phyloP scores from a whole-genome alignment of 495 filamentous ascomycete genomes.

The Articulospora tetracladia region DNA sequence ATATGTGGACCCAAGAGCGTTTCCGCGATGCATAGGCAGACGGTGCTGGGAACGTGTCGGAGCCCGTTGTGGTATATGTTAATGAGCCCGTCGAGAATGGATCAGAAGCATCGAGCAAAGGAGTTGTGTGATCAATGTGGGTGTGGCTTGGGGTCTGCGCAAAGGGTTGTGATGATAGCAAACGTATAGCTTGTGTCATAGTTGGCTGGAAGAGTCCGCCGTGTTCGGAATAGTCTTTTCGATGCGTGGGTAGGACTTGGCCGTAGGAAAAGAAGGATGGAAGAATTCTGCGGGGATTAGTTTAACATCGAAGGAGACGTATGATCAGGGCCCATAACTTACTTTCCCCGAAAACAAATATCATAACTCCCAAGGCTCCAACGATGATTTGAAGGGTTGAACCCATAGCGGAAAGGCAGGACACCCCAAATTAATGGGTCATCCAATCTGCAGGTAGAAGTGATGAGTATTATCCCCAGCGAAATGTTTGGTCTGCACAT shows the following conservation, averaged over 20 bases:
- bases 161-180: slow-evolving; percentile 66
- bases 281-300: slow-evolving; percentile 38
- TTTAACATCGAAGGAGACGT: background rate
- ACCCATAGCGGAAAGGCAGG: slow-evolving; percentile 66
- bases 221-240: slow-evolving; percentile 63
- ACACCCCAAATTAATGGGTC: slow-evolving; percentile 92
- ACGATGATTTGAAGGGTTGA: slow-evolving; percentile 68
- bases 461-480: background rate
- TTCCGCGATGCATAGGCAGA: slow-evolving; percentile 47
- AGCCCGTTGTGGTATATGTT: slow-evolving; percentile 61
- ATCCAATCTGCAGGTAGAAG: slow-evolving; percentile 63
- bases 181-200: slow-evolving; percentile 78
- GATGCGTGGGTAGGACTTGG: slow-evolving; percentile 86
- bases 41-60: slow-evolving; percentile 54
- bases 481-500: slow-evolving; percentile 43
- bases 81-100: slow-evolving; percentile 53
- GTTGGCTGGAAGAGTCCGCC: slow-evolving; percentile 88
- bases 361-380: slow-evolving; percentile 91
- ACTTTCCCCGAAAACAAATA: slow-evolving; percentile 80
- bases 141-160: slow-evolving; percentile 16
- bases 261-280: slow-evolving; percentile 75
- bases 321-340: slow-evolving; percentile 1
- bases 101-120: slow-evolving; percentile 43
- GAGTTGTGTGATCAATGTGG: slow-evolving; percentile 28
- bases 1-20: slow-evolving; percentile 87